Evolutionary conservation across 2,329 filamentous ascomycete genomes (phyloP).

Genomic region (Aspergillus phoenicis): DNA sequence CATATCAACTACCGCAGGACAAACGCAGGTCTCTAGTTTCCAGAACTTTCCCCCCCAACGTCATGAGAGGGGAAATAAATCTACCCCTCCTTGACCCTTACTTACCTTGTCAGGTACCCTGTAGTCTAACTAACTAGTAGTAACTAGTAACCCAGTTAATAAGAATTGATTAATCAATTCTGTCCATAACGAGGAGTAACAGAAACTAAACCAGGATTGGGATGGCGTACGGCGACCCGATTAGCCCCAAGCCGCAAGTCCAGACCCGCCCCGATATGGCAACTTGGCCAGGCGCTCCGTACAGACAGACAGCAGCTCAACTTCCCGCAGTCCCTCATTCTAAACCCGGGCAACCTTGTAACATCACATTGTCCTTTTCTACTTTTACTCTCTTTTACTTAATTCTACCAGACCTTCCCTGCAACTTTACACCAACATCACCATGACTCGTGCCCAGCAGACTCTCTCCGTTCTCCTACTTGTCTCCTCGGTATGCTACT

Average conservation of each 20-base stretch:
- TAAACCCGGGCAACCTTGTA: background rate
- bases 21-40: too few relatives aligned
- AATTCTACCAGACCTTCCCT: background rate
- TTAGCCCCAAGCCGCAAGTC: background rate
- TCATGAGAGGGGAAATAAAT: too few relatives aligned
- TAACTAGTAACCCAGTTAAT: too few relatives aligned
- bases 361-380: background rate
- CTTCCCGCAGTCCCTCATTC: constrained; percentile 5
- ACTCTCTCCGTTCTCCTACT: constrained; percentile 86
- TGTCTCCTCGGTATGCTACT: constrained; percentile 75
- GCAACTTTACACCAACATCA: constrained; percentile 33
- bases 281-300: background rate
- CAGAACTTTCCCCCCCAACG: too few relatives aligned
- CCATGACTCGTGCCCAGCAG: constrained; percentile 92
- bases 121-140: too few relatives aligned
- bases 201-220: background rate
- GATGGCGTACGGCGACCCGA: background rate
- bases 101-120: too few relatives aligned
- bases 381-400: background rate
- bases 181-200: background rate
- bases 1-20: too few relatives aligned
- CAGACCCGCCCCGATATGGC: background rate
- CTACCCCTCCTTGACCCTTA: too few relatives aligned
- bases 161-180: too few relatives aligned
- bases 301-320: background rate